phyloP scores from a whole-genome alignment of 352 stramenopile species.

The Phytophthora fragariae region DNA sequence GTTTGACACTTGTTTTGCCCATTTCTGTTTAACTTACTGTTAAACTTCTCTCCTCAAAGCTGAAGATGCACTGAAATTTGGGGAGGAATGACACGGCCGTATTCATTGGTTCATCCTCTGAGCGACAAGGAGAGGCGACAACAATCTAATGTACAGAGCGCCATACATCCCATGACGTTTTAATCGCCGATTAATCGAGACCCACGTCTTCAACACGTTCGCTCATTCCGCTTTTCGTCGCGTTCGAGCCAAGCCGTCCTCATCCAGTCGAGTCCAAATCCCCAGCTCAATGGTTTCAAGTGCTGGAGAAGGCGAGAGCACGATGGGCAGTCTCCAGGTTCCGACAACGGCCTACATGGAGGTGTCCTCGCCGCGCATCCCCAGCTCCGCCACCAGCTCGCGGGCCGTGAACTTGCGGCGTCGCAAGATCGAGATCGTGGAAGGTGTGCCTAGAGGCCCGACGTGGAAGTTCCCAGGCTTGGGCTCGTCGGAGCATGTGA shows the following conservation, averaged over 20 bases:
- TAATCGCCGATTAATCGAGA: not conserved
- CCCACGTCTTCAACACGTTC: not conserved
- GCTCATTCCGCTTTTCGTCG: conserved; percentile 28
- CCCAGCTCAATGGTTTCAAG: conserved; percentile 29
- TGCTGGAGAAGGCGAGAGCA: conserved; percentile 25
- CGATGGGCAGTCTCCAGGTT: conserved; percentile 19
- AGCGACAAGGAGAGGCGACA: conserved; percentile 14
- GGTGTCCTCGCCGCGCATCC: conserved; percentile 23
- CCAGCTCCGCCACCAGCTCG: conserved; percentile 4
- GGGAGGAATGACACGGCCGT: conserved; percentile 9
- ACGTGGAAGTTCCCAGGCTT: conserved; percentile 38
- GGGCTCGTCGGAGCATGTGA: conserved; percentile 28
- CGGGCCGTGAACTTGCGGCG: conserved; percentile 12
- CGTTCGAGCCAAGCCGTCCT: conserved; percentile 12
- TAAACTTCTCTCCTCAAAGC: conserved; percentile 21
- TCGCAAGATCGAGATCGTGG: conserved; percentile 40
- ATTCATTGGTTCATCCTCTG: not conserved
- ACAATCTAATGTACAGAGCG: not conserved
- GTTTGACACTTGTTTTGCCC: no score
- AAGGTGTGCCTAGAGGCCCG: conserved; percentile 20
- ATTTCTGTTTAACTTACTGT: not conserved
- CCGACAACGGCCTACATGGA: conserved; percentile 37
- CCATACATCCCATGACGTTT: not conserved
- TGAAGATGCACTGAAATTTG: not conserved
- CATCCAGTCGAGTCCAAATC: not conserved